A percentile compares a stretch with the other conserved stretches of the same genome.
phyloP scores from a whole-genome alignment of 2,329 filamentous ascomycete species.

The Clarireedia homoeocarpa region DNA sequence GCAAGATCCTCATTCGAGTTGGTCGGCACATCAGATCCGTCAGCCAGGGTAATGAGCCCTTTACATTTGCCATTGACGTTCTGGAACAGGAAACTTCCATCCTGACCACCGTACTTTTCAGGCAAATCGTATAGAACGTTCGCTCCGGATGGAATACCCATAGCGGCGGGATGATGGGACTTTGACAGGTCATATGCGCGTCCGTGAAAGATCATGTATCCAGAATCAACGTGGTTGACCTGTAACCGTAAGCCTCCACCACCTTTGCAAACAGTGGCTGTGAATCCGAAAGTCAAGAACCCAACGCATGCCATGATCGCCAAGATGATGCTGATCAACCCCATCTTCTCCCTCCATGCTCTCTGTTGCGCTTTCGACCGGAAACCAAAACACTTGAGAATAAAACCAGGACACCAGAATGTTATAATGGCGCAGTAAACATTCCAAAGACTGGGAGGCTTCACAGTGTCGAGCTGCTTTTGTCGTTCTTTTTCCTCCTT shows the following conservation, averaged over 20 bases:
- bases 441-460: slow-evolving; percentile 85
- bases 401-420: slow-evolving; percentile 85
- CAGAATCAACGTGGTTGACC: slow-evolving; percentile 70
- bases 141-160: slow-evolving; percentile 62
- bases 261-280: slow-evolving; percentile 70
- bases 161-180: slow-evolving; percentile 72
- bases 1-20: slow-evolving; percentile 67
- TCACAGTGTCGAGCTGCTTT: slow-evolving; percentile 54
- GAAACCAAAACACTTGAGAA: slow-evolving; percentile 81
- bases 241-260: slow-evolving; percentile 65
- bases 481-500: slow-evolving; percentile 52
- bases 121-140: slow-evolving; percentile 87
- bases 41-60: slow-evolving; percentile 66
- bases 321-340: slow-evolving; percentile 87
- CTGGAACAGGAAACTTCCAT: slow-evolving; percentile 95
- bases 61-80: slow-evolving; percentile 98
- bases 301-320: slow-evolving; percentile 83
- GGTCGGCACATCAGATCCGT: slow-evolving; percentile 70
- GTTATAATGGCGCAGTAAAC: slow-evolving; percentile 91
- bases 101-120: slow-evolving; percentile 74
- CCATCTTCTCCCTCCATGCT: slow-evolving; percentile 98
- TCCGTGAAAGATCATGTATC: slow-evolving; percentile 96
- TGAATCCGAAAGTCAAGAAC: slow-evolving; percentile 96
- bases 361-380: slow-evolving; percentile 77
- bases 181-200: slow-evolving; percentile 74